Evolutionary conservation across 1,284 basidiomycete genomes (phyloP), one percentile per base, ranked within the genome.

Genomic region (Puccinia horiana): DNA sequence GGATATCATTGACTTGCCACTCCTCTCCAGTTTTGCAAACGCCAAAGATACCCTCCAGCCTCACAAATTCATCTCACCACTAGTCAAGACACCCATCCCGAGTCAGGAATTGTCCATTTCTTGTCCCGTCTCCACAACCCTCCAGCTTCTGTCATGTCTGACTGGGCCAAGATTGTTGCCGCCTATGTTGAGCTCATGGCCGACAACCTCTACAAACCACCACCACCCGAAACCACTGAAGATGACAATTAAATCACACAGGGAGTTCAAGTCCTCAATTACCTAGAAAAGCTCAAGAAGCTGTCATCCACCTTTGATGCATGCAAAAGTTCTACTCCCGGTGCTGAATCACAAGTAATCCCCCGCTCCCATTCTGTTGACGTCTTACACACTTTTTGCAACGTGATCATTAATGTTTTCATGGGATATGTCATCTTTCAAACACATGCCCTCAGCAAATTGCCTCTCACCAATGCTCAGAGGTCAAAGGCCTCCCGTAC

Each of bases 141-240:
- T 12, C 61, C 61, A 12, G 6, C 61, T 20, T 6, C 26, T 5
- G 61, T 37, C 29, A 63, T 37, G 5, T 14, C 26, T 37, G 35
- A 63, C 3, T 63, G 61, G 61, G 61, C 61, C 11, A 63, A 63
- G 32, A 32, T 63, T 32, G 6, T 63, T 12, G 61, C 61, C 5
- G 61, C 61, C n/a, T 63, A 18, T 32, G 61, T 63, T 63, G 61
- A 63, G 35, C 14, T 37, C 61, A 63, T 63, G 61, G 26, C 61
- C 5, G 11, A 16, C 61, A 29, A 37, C 12, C 61, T 63, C 26
- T 63, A 63, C 61, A 63, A 29, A 9, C 61, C 61, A 14, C 61
- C 61, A 6, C 29, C 61, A 12, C 61, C 61, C 6, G 32, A 9
- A 3, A 18, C 61, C 5, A 26, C 26, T 32, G n/a, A 9, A 6